A percentile compares a stretch with the other conserved stretches of the same genome.
phyloP scores from a whole-genome alignment of 2,329 filamentous ascomycete genomes.

The Parasarocladium wereldwijsianum region DNA sequence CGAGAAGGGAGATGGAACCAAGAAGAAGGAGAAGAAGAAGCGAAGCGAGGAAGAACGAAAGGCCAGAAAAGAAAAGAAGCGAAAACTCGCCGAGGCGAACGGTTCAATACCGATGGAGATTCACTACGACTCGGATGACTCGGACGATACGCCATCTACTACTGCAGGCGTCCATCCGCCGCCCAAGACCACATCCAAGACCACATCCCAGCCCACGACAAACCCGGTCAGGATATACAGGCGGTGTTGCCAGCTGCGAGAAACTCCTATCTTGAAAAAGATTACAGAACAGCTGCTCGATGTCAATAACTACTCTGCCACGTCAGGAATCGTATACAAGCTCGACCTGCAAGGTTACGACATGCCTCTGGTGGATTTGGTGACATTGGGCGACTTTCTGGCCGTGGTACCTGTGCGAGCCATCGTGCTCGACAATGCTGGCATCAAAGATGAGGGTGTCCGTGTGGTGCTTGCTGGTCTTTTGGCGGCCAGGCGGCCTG shows the following conservation, averaged over 20 bases:
- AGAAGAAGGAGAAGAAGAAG: conserved; percentile 94
- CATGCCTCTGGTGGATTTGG: conserved; percentile 67
- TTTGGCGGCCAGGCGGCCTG: conserved; percentile 59
- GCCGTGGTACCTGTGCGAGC: conserved; percentile 86
- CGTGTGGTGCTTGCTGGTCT: conserved; percentile 77
- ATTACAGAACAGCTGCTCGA: conserved; percentile 78
- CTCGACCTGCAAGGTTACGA: conserved; percentile 76
- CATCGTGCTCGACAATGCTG: conserved; percentile 73
- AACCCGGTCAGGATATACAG: conserved; percentile 89
- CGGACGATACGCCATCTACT: conserved; percentile 25
- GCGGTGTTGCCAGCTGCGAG: conserved; percentile 83
- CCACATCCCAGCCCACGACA: conserved; percentile 51
- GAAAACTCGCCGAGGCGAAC: conserved; percentile 73
- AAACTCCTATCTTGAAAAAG: conserved; percentile 82
- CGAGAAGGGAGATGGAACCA: conserved; percentile 27
- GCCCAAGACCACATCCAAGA: conserved; percentile 11
- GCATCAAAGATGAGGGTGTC: conserved; percentile 73
- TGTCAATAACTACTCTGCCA: conserved; percentile 46
- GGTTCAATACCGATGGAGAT: conserved; percentile 77
- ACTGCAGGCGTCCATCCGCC: conserved; percentile 8
- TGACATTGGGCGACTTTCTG: conserved; percentile 85
- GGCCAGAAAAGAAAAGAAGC: conserved; percentile 78
- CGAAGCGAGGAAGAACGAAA: conserved; percentile 85
- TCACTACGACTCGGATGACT: conserved; percentile 53
- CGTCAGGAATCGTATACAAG: conserved; percentile 64